Evolutionary conservation across 495 filamentous ascomycete species (phyloP), one percentile per base, ranked within the genome.

Genomic region (Penicillium samsonianum): DNA sequence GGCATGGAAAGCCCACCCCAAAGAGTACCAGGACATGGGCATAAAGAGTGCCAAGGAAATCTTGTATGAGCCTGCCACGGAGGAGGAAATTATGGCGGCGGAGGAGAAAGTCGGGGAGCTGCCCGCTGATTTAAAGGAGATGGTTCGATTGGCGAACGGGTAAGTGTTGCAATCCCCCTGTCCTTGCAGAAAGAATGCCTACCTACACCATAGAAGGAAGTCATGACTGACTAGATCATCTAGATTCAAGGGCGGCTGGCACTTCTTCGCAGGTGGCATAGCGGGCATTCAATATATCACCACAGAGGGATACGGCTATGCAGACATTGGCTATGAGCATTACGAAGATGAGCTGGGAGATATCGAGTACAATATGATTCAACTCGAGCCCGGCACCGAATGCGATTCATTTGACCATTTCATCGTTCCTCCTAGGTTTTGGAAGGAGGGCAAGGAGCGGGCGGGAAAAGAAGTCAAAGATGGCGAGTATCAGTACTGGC

Each of bases 131-230:
- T 22, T 49, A 1, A 49, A 49, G 19, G 46, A 33, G 17, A 49
- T 49, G 46, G 30, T 49, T 33, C 46, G 46, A 20, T 5, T 49
- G 17, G 16, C 46, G 30, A 49, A 49, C 26, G 46, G 46, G 46
- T 35, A 49, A 33, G 46, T 20, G 0, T 11, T 22, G 17, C 8
- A 12, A 6, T n/a, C 20, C 28, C n/a, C 26, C 1, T 23, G 2
- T 16, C 0, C 14, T 0, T 14, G 9, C 17, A 4, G 16, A 11
- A 11, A 12, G 4, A 10, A 4, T n/a, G 1, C 3, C 2, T 33
- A 22, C 9, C n/a, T n/a, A n/a, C n/a, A n/a, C n/a, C n/a, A n/a
- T n/a, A n/a, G 2, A 20, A 10, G 30, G n/a, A 19, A 22, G 20
- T 2, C 8, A 14, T 43, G 20, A 23, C 46, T 49, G 20, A 49